phyloP scores from a whole-genome alignment of 164 flowering plant genomes.

The Macadamia integrifolia region DNA sequence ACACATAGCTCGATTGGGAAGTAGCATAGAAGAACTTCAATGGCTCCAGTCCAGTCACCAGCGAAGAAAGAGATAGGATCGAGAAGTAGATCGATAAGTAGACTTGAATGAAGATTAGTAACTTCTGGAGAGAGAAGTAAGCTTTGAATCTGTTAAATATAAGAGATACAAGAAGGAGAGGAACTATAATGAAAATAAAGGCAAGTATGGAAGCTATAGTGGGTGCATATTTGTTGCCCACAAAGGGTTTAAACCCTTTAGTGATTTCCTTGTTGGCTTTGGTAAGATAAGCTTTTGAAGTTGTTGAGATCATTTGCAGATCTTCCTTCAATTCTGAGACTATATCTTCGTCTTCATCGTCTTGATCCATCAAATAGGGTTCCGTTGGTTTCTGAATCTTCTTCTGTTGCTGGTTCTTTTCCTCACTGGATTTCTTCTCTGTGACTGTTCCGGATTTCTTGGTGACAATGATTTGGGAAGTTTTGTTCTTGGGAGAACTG shows the following conservation, averaged over 20 bases:
- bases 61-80: slow-evolving; percentile 59
- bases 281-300: slow-evolving; percentile 58
- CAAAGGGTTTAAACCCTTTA: slow-evolving; percentile 59
- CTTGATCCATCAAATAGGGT: slow-evolving; percentile 18
- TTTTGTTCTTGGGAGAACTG: slow-evolving; percentile 46
- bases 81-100: slow-evolving; percentile 86
- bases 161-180: slow-evolving; percentile 67
- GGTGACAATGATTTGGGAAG: slow-evolving; percentile 14
- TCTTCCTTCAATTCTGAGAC: slow-evolving; percentile 65
- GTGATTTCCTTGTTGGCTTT: slow-evolving; percentile 65
- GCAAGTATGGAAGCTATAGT: slow-evolving; percentile 50
- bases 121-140: slow-evolving; percentile 72
- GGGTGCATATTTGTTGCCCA: slow-evolving; percentile 37
- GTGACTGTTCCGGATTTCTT: slow-evolving; percentile 10
- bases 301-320: slow-evolving; percentile 58
- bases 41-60: slow-evolving; percentile 77
- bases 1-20: slow-evolving; percentile 64
- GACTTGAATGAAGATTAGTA: slow-evolving; percentile 68
- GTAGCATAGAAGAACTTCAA: slow-evolving; percentile 69
- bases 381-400: slow-evolving; percentile 11
- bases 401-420: slow-evolving; percentile 7
- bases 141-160: slow-evolving; percentile 58
- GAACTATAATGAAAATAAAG: slow-evolving; percentile 60
- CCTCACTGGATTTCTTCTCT: slow-evolving; percentile 12
- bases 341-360: slow-evolving; percentile 39